phyloP scores from a whole-genome alignment of 164 flowering plant genomes.

The grape (Vitis vinifera) region DNA sequence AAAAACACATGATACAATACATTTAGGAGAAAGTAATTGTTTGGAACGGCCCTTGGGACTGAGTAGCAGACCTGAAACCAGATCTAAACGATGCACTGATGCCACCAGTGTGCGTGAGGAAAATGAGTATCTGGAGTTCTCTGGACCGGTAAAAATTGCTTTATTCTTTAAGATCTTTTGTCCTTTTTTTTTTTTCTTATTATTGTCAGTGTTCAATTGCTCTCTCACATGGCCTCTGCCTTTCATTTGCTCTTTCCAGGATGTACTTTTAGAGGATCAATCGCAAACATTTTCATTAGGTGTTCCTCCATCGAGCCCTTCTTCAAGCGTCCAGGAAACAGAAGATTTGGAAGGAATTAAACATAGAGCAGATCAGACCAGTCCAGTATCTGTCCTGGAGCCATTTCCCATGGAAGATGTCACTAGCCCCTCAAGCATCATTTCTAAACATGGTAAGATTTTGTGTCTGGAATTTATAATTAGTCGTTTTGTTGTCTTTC shows the following conservation, averaged over 20 bases:
- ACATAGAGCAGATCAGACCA: slow-evolving; percentile 26
- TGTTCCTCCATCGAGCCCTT: slow-evolving; percentile 8
- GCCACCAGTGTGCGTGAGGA: not conserved
- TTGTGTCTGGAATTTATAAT: not conserved
- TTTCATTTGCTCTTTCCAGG: not conserved
- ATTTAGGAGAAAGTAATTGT: not conserved
- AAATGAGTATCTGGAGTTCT: slow-evolving; percentile 3
- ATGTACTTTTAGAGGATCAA: slow-evolving; percentile 7
- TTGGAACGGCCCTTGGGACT: slow-evolving; percentile 5
- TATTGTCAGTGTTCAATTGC: not conserved
- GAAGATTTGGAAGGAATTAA: slow-evolving; percentile 6
- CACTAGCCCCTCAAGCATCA: slow-evolving; percentile 19
- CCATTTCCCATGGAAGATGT: slow-evolving; percentile 28
- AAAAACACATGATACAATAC: not conserved
- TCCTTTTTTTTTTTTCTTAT: not conserved
- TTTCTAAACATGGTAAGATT: slow-evolving; percentile 17
- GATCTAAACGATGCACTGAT: not conserved
- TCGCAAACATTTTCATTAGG: slow-evolving; percentile 1
- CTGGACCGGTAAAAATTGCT: slow-evolving; percentile 7
- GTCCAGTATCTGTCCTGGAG: slow-evolving; percentile 45
- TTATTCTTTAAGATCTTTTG: not conserved
- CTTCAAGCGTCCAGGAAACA: slow-evolving; percentile 1
- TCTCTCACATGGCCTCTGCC: not conserved
- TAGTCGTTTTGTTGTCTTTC: not conserved
- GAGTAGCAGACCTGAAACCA: not conserved